Evolutionary conservation across 108 stramenopile species (phyloP), one percentile per base, ranked within the genome.

Genomic region (Skeletonema tropicum): DNA sequence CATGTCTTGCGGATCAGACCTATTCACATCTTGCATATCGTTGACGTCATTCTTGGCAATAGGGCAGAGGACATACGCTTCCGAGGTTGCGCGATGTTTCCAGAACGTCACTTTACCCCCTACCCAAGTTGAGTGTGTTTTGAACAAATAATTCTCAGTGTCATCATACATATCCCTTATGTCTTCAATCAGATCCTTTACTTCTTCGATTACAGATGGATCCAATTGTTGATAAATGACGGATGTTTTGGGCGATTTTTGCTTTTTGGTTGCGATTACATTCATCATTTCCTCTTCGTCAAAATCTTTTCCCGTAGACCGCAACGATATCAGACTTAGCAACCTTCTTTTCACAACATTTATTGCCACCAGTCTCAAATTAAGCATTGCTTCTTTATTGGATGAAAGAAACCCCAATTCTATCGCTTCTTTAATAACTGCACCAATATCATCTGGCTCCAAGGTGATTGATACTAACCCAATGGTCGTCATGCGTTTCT

Each of bases 161-260:
- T 83, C 87, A 42, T 91, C 91, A 70, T 85, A 94, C 75, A 94
- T 80, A 32, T 94, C 93, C 35, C 85, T 75, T 19, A 92, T 72
- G 61, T 96, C 96, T 70, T 87, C 87, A 26, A 87, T 76, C 32
- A 92, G 60, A 71, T 94, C 92, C 72, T 88, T 70, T 11, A 92
- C 69, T 57, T 96, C 96, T 57, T 89, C 75, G 67, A 57, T 69
- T 5, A 57, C 46, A 13, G 84, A 68, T 5, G 84, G 75, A 70
- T 83, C 74, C 31, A 86, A 72, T 3, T 71, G 60, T 21, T 39
- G 39, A 70, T 78, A 83, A 33, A 41, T 15, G 26, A 74, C 41
- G 26, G 42, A 21, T 25, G 36, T 42, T 25, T 61, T 73, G 55
- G 60, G 13, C 45, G 73, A 58, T 23, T 65, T 48, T 73, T 87